Evolutionary conservation across 306 rosid species (phyloP), one percentile per base, ranked within the genome.

Genomic region (Datisca glomerata): DNA sequence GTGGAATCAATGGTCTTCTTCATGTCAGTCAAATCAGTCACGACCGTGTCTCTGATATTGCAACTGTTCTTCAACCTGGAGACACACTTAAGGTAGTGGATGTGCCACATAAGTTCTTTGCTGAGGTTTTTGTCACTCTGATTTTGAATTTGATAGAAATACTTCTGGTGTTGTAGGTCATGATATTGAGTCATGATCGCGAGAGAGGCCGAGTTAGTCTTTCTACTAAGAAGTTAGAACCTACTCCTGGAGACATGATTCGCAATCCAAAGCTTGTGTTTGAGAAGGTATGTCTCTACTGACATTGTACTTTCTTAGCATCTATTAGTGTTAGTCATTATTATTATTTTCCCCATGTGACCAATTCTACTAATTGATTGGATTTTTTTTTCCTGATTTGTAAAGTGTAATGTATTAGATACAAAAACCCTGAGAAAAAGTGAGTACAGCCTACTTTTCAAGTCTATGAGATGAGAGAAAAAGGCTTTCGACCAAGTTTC

Each of bases 21-120:
- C 97, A 89, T 31, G 95, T 89, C 51, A 89, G 97, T 75, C 97
- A 89, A 70, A 89, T 89, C 64, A 89, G 97, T 63, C 94, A 89
- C 51, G 94, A 89, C 48, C 82, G 94, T 11, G 81, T 89, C 55
- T 57, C 93, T 22, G 97, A 89, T 61, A 80, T 89, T 59, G 80
- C 64, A 10, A 80, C 89, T 2, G 94, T 80, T 62, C 89, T 89
- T 67, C 94, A 83, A 60, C 94, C 97, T 48, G 94, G 98, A 13
- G 98, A 89, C 58, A 64, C 73, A 40, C 81, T 89, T 52, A 89
- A 84, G 93, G 98, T 87, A 69, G n/a, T n/a, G n/a, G n/a, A n/a
- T n/a, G n/a, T n/a, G n/a, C n/a, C n/a, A n/a, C n/a, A n/a, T n/a
- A n/a, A n/a, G n/a, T n/a, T n/a, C n/a, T n/a, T n/a, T n/a, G n/a